These are phyloP conservation scores for Acanthamoeba castellanii DNA, from an alignment of 208 protist genomes.

Conservation along the genomic window DNA sequence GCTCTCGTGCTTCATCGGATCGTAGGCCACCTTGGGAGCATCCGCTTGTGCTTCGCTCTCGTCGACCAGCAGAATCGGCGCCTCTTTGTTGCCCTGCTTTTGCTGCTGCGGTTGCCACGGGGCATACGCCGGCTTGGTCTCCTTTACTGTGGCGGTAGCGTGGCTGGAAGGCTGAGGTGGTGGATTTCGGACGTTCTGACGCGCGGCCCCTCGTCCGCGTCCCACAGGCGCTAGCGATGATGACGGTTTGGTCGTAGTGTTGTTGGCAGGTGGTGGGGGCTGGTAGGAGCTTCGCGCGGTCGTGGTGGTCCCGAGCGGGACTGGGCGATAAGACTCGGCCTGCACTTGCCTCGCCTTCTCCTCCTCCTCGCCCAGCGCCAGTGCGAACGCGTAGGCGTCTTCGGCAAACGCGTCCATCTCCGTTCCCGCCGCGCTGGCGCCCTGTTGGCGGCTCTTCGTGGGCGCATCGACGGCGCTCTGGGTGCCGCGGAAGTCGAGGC, in stretches of 20 bases:
- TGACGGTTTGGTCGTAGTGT: not conserved
- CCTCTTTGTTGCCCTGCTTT: not conserved
- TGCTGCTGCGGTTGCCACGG: not conserved
- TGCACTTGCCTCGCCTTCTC: not conserved
- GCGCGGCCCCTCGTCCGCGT: not conserved
- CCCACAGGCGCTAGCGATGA: not conserved
- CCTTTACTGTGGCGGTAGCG: too few relatives aligned
- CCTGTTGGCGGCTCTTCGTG: not conserved
- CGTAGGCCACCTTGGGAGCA: not conserved
- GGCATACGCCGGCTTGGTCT: too few relatives aligned
- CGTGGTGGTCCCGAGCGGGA: not conserved
- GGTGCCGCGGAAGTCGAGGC: not conserved
- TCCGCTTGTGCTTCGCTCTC: not conserved
- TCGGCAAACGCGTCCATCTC: not conserved
- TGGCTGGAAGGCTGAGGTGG: too few relatives aligned
- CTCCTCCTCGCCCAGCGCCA: not conserved
- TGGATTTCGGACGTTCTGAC: too few relatives aligned
- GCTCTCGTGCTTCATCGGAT: not conserved
- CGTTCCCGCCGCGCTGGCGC: not conserved
- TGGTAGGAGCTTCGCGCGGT: too few relatives aligned
- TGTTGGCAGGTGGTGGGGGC: too few relatives aligned
- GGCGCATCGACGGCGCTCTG: not conserved
- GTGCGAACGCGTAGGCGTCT: not conserved
- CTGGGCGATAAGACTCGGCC: not conserved
- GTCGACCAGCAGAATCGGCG: not conserved